Base-by-base conservation (phyloP, 1,139 yeast species). In the Yamadazyma oceani region DNA sequence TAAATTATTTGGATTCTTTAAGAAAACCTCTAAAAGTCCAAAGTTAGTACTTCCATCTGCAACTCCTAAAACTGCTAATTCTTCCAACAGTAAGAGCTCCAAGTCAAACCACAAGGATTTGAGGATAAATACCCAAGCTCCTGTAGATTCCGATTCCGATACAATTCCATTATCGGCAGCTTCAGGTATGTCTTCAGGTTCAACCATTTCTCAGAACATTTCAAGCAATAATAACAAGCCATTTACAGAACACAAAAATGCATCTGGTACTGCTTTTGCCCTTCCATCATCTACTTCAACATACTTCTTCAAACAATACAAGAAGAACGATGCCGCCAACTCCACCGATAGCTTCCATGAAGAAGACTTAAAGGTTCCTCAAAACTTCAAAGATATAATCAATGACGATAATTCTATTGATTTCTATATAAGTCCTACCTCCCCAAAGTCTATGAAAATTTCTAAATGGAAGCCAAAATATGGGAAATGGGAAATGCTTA, bases 401-500 rank as follows among this genome's bases (percentile, higher is more conserved):
- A 71, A 71, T 46, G 60, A 62, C 33, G 74, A 69, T 7, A 52
- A 53, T n/a, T 55, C 75, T 3, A 51, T 64, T 35, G 77, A 71
- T 44, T 64, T 62, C 45, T 71, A 55, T 47, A 58, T 70, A 6
- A 57, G 71, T 4, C 62, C 66, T 17, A 46, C 68, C 2, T 36
- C 62, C 4, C 65, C 73, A 7, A 63, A 62, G 41, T 53, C 66
- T 8, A 53, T 70, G 55, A 68, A 66, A 41, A 62, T 70, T 5
- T 69, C 75, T 9, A 66, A 62, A 44, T 71, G 77, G 77, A 69
- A 66, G 44, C 55, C 58, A 17, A 61, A 62, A 37, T 63, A 60
- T 35, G 77, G 75, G 0, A 70, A 67, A 45, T 71, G 75, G 75
- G 75, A 70, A 49, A 62, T 69, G 70, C 42, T 70, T 26, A 69